Evolutionary conservation across 768 basidiomycete species (phyloP).

Genomic region (Tulasnella sp.): DNA sequence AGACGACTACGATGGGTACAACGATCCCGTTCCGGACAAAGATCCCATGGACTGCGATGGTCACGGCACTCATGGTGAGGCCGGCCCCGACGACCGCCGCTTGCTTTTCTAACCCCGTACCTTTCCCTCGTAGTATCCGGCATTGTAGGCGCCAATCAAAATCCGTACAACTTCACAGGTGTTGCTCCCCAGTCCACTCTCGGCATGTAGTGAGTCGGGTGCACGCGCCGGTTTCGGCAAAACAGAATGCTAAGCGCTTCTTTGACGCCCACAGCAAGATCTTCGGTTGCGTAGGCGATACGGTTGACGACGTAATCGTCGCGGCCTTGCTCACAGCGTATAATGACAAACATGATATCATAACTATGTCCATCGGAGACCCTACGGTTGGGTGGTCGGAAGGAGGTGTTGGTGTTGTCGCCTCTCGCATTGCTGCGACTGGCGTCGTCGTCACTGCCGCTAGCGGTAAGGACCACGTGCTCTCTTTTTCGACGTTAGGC

Average conservation of each 20-base stretch:
- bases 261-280: background rate
- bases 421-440: slow-evolving; percentile 53
- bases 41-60: slow-evolving; percentile 30
- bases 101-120: background rate
- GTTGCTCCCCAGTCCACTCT: slow-evolving; percentile 18
- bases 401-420: slow-evolving; percentile 51
- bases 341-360: slow-evolving; percentile 12
- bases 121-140: background rate
- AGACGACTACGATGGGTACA: slow-evolving; percentile 17
- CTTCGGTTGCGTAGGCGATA: slow-evolving; percentile 24
- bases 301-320: slow-evolving; percentile 17
- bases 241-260: background rate
- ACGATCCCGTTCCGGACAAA: slow-evolving; percentile 12
- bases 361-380: slow-evolving; percentile 2
- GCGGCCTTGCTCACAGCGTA: slow-evolving; percentile 20
- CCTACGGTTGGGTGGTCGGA: slow-evolving; percentile 54
- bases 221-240: background rate
- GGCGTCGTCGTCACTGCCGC: slow-evolving; percentile 55
- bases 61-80: slow-evolving; percentile 24
- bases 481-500: background rate
- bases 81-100: background rate
- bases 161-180: slow-evolving; percentile 22
- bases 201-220: slow-evolving; percentile 9
- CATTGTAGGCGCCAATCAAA: slow-evolving; percentile 20
- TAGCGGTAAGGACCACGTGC: background rate